Evolutionary conservation across 2,329 filamentous ascomycete genomes (phyloP), one percentile per base, ranked within the genome.

Genomic region (Thermothelomyces thermophilus): DNA sequence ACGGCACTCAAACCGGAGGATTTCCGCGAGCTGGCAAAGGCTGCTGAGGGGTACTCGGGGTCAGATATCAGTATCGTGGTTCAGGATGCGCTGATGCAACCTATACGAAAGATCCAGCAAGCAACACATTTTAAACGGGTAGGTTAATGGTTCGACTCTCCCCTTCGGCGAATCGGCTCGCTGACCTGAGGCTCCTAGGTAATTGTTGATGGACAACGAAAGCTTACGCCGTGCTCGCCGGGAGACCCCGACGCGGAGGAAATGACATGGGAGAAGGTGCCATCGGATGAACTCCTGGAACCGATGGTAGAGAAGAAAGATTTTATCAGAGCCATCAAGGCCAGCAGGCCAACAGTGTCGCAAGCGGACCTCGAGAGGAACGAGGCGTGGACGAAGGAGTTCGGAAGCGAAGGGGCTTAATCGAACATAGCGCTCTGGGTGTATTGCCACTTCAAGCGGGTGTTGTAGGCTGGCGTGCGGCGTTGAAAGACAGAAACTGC

Each of bases 111-210:
- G 70, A 97, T 98, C 59, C 85, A 97, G 67, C 95, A 90, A 56
- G 91, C 93, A 16, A 98, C 93, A 46, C 93, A 98, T 72, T 98
- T 97, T 71, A 96, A 96, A 69, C 84, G 87, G 73, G 91, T 91
- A 74, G 39, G 71, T 67, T 5, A n/a, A 14, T 9, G 46, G 8
- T 3, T 30, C 31, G 24, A 9, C 28, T 20, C 8, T 6, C 41
- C 8, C 10, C 30, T 14, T 6, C 19, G 40, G 3, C 8, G 10
- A 10, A 8, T 11, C n/a, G 1, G 3, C 20, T 37, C 46, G 41
- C 57, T 62, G 55, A 55, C 10, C 16, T 33, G 13, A 2, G 22
- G 19, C 8, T 3, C 33, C 5, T 30, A 91, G 86, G 82, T 94
- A 28, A 77, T 77, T 59, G 76, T 83, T 50, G 85, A 95, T 20